Conservation (phyloP, 139 green algal genomes). For the Chlamydomonas asymmetrica region DNA sequence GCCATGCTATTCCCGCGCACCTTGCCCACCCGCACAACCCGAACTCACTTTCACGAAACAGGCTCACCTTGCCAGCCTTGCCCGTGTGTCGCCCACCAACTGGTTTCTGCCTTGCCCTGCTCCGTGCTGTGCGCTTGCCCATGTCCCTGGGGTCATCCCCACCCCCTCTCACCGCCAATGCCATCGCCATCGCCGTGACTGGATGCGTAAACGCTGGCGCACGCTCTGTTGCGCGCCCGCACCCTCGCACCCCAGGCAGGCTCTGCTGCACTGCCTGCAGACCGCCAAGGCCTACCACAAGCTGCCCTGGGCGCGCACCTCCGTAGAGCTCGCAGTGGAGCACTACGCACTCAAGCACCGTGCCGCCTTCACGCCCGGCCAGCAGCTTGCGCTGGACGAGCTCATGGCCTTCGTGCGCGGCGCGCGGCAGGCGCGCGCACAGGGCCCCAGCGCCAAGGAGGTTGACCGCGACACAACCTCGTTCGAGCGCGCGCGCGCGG, state of each 20-base stretch:
- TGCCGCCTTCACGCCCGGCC: not conserved
- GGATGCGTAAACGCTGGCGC: constrained; percentile 7
- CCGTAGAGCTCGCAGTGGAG: constrained; percentile 59
- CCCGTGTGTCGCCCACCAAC: too few species aligned
- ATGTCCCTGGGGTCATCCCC: too few species aligned
- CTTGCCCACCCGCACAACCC: too few species aligned
- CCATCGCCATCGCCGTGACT: too few species aligned
- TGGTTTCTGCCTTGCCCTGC: not conserved
- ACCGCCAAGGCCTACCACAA: constrained; percentile 48
- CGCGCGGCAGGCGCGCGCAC: constrained; percentile 4
- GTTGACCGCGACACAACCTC: constrained; percentile 57
- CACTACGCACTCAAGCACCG: constrained; percentile 29
- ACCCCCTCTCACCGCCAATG: too few species aligned
- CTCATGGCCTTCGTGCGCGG: constrained; percentile 21
- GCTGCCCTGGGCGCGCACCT: constrained; percentile 60
- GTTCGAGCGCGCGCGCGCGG: constrained; percentile 58
- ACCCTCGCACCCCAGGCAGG: too few species aligned
- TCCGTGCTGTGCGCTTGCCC: not conserved
- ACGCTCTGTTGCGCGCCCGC: constrained; percentile 38
- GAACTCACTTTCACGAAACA: too few species aligned
- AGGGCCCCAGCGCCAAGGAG: constrained; percentile 37
- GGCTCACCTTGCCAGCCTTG: too few species aligned
- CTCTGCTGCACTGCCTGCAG: constrained; percentile 63
- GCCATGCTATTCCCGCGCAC: too few species aligned
- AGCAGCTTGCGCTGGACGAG: constrained; percentile 8